A percentile compares a stretch with the other conserved stretches of the same genome.
Evolutionary conservation across 306 rosid species (phyloP).

Genomic region (Myrica gale): DNA sequence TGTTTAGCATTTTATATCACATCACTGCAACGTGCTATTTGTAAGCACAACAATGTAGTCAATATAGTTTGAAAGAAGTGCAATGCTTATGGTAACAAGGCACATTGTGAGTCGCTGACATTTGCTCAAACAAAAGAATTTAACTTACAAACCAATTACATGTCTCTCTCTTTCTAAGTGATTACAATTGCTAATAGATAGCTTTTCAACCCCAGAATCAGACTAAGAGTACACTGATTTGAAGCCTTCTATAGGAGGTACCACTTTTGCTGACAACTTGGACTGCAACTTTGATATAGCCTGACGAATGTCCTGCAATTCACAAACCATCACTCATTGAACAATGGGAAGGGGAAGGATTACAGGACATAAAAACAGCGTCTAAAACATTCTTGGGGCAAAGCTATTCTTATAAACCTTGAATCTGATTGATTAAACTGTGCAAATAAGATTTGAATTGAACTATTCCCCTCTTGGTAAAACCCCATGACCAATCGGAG

Average conservation of each 20-base stretch:
- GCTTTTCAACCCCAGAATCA: slow-evolving; percentile 6
- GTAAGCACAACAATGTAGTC: too few relatives aligned
- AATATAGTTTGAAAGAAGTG: too few relatives aligned
- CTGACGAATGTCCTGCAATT: slow-evolving; percentile 75
- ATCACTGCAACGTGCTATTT: too few relatives aligned
- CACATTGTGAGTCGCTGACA: not conserved
- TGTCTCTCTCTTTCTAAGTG: not conserved
- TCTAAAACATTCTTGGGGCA: too few relatives aligned
- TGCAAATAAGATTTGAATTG: too few relatives aligned
- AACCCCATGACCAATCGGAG: not conserved
- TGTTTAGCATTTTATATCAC: too few relatives aligned
- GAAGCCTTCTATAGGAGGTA: slow-evolving; percentile 87
- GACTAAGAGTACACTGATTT: slow-evolving; percentile 56
- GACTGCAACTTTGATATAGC: slow-evolving; percentile 80
- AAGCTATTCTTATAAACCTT: too few relatives aligned
- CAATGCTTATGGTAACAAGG: not conserved
- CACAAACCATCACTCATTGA: not conserved
- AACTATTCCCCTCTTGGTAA: not conserved
- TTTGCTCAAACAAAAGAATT: not conserved
- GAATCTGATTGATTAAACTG: too few relatives aligned
- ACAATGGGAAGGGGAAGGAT: not conserved
- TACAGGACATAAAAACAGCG: too few relatives aligned
- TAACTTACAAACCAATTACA: not conserved
- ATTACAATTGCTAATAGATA: not conserved
- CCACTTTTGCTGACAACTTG: slow-evolving; percentile 70